Conservation (phyloP, 495 filamentous ascomycete species). For the Aspergillus bridgeri region DNA sequence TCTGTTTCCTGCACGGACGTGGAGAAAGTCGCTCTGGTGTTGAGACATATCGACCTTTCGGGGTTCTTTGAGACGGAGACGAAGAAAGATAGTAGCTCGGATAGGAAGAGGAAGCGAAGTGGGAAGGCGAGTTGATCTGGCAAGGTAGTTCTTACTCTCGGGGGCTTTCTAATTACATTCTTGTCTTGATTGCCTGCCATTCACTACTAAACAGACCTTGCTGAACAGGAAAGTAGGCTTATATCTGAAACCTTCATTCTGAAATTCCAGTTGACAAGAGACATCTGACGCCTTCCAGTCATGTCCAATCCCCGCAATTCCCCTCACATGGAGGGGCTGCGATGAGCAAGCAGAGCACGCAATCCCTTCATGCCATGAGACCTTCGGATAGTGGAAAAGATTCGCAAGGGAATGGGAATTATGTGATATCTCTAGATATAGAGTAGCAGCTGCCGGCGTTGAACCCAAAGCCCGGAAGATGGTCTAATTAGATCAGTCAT, state of each 20-base stretch:
- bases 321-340: neutral
- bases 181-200: neutral
- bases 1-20: conserved; percentile 53
- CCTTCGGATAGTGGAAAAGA: neutral
- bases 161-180: too few relatives aligned
- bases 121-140: neutral
- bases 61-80: conserved; percentile 14
- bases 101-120: neutral
- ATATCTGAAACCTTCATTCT: neutral
- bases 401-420: neutral
- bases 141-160: too few relatives aligned
- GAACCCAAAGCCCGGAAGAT: conserved; percentile 15
- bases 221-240: neutral
- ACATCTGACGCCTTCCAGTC: neutral
- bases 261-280: neutral
- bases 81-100: neutral
- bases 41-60: conserved; percentile 33
- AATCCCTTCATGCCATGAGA: conserved; percentile 14
- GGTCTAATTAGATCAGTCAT: neutral
- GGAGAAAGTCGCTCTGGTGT: conserved; percentile 66
- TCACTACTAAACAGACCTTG: neutral
- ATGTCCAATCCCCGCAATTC: neutral
- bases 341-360: conserved; percentile 31
- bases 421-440: neutral
- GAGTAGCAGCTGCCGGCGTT: conserved; percentile 14